Conservation (phyloP, 1,139 yeast species). For the Pichia sp. region DNA sequence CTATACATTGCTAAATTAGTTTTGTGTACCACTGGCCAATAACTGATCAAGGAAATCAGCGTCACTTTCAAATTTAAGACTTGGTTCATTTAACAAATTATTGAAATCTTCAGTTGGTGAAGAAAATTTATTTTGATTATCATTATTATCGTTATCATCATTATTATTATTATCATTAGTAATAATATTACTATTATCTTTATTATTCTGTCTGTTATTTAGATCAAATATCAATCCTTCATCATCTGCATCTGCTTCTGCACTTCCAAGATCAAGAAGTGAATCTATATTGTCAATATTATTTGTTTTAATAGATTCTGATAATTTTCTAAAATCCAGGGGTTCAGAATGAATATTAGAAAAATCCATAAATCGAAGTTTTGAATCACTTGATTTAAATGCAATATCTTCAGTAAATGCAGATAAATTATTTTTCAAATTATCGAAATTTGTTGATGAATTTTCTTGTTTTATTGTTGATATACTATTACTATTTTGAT, state of each 20-base stretch:
- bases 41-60: conserved; percentile 15
- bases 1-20: not conserved
- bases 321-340: conserved; percentile 10
- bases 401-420: conserved; percentile 10
- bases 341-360: conserved; percentile 10
- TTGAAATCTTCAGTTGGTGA: conserved; percentile 2
- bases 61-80: conserved; percentile 10
- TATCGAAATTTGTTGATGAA: not conserved
- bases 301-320: conserved; percentile 4
- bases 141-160: not conserved
- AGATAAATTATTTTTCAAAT: conserved; percentile 6
- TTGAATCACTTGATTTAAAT: conserved; percentile 7
- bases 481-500: no score
- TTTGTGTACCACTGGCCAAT: conserved; percentile 3
- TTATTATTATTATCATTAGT: no score
- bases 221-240: not conserved
- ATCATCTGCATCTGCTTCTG: not conserved
- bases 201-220: not conserved
- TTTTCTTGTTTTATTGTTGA: not conserved
- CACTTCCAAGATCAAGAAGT: not conserved
- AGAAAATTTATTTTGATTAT: not conserved
- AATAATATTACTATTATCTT: no score
- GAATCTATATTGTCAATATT: conserved; percentile 1
- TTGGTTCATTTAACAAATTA: conserved; percentile 6
- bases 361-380: conserved; percentile 14